A percentile compares a stretch with the other conserved stretches of the same genome.
phyloP scores from a whole-genome alignment of 352 stramenopile genomes.

The Phytophthora pseudosyringae region DNA sequence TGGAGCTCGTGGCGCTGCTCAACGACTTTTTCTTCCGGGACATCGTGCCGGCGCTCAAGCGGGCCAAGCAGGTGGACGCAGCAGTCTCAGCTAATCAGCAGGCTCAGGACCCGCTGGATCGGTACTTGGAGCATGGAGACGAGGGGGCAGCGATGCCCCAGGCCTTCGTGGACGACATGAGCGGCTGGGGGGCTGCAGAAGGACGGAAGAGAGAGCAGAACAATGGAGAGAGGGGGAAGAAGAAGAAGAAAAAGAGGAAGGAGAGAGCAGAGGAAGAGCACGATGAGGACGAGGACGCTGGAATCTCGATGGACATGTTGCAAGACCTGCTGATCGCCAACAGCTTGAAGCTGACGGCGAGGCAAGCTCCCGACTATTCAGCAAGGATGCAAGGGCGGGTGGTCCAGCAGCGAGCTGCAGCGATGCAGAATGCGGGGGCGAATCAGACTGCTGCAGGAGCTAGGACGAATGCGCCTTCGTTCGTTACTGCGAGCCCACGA shows the following conservation, averaged over 20 bases:
- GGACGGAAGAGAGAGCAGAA: conserved; percentile 16
- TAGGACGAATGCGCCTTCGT: background rate
- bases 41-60: conserved; percentile 33
- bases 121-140: conserved; percentile 40
- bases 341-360: conserved; percentile 17
- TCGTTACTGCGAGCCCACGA: background rate
- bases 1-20: conserved; percentile 23
- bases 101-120: conserved; percentile 37
- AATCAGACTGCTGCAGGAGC: background rate
- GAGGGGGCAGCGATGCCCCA: conserved; percentile 25
- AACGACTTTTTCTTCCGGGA: conserved; percentile 42
- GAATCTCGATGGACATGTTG: conserved; percentile 10
- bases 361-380: conserved; percentile 22
- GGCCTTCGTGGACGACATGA: conserved; percentile 46
- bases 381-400: background rate
- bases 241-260: conserved; percentile 6
- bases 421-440: background rate
- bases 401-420: conserved; percentile 5
- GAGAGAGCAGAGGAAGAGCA: conserved; percentile 9
- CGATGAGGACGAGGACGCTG: conserved; percentile 19
- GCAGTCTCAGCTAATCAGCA: background rate
- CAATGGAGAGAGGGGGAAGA: conserved; percentile 7
- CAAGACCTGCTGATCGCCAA: conserved; percentile 36
- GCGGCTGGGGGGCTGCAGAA: conserved; percentile 34
- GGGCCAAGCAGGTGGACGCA: conserved; percentile 9